phyloP scores from a whole-genome alignment of 2,329 filamentous ascomycete genomes.

The Pseudogymnoascus sp. region DNA sequence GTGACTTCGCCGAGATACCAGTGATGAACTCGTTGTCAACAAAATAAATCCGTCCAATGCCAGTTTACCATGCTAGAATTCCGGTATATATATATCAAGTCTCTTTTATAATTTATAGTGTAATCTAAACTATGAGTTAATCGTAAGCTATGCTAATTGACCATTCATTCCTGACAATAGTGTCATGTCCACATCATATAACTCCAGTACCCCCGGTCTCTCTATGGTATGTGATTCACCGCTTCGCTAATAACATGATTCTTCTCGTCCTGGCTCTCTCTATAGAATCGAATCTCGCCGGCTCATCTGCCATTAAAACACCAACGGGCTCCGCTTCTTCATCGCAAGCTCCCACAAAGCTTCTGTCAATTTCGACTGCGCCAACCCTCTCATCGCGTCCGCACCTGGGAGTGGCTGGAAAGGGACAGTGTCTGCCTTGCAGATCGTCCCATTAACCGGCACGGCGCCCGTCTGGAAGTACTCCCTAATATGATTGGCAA shows the following conservation, averaged over 20 bases:
- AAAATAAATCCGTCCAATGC: background rate
- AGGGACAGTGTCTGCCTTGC: slow-evolving; percentile 37
- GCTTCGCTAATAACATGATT: background rate
- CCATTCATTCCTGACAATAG: background rate
- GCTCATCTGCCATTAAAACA: background rate
- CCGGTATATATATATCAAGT: background rate
- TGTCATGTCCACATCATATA: background rate
- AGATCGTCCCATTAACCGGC: slow-evolving; percentile 38
- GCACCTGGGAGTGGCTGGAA: slow-evolving; percentile 26
- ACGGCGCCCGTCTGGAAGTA: slow-evolving; percentile 37
- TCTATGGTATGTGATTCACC: background rate
- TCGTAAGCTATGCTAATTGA: background rate
- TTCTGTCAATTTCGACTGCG: background rate
- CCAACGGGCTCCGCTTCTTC: background rate
- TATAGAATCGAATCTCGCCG: background rate
- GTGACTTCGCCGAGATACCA: background rate
- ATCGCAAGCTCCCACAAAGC: background rate
- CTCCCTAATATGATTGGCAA: slow-evolving; percentile 24
- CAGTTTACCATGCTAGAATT: background rate
- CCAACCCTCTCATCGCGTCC: background rate
- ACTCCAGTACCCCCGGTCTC: background rate
- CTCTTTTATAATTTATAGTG: background rate
- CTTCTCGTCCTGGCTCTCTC: background rate
- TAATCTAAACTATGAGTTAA: background rate
- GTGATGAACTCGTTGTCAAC: background rate